Base-by-base conservation (phyloP, 1,284 basidiomycete species). In the Phlebopus sp. region DNA sequence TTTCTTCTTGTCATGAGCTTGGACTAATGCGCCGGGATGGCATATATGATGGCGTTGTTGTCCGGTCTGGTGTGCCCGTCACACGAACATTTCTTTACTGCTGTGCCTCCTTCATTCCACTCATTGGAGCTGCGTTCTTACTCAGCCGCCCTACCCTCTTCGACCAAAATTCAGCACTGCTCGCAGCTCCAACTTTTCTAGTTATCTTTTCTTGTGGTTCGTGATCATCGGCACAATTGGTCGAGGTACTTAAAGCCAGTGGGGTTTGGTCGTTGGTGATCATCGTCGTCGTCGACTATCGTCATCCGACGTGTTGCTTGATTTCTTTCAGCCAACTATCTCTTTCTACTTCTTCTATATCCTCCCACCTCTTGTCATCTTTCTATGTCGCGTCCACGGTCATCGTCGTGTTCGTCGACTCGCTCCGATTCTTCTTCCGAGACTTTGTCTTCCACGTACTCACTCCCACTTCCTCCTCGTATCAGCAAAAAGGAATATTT, bases 401-500 rank as follows among this genome's bases (percentile, higher is more conserved):
- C 27, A 1, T 65, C 65, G 3, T 31, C 65, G 2, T 31, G 14
- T 23, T 46, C 50, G 17, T 65, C 63, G 0, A 47, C 42, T 3
- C 27, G 41, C 19, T 66, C 66, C 21, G 51, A 59, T 36, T 38
- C 43, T 36, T 59, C 60, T 36, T 65, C 64, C 13, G 49, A 56
- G 30, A 63, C 66, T 1, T 44, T 63, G 34, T 68, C 59, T 0
- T 69, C 62, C 27, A 54, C 53, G 4, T 58, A 49, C 59, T 68
- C 56, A 64, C 54, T 52, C 27, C 4, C 4, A 29, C 27, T 52
- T 4, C 42, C 46, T 25, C 53, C 63, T 42, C 61, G 49, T 48
- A 55, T 68, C 58, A 90, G 88, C 62, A 90, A 90, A 71, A 80
- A 86, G 48, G 86, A 90, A 59, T 89, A 89, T 59, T 72, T 91